Base-by-base conservation (phyloP, 2,329 filamentous ascomycete genomes). In the Fusarium papillatum region DNA sequence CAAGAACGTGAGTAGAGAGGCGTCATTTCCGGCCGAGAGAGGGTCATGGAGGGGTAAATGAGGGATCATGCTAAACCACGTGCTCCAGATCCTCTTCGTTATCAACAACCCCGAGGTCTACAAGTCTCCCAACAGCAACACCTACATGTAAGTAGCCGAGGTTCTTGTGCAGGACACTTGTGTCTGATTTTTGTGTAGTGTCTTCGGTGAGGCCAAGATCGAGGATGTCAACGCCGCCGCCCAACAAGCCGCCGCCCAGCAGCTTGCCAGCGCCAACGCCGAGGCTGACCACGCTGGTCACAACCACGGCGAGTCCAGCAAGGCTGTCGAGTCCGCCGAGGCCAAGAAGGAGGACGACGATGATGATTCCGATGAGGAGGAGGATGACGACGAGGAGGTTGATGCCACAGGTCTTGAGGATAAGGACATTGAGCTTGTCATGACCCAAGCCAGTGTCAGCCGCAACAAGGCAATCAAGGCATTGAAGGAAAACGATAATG, bases 61-160 rank as follows among this genome's bases (percentile, higher is more conserved):
- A 68, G 65, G 74, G 57, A 64, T 53, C 55, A 71, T 77, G 69
- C 79, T 81, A 76, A 81, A 68, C 64, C 53, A 69, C 34, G 64
- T 75, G 66, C 63, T 69, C 79, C 82, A 98, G 96, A 98, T 99
- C 83, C 95, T 99, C 83, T 99, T 99, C 88, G 97, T 99, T 84
- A 98, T 99, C 90, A 98, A 98, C 93, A 95, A 96, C 89, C 97
- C 97, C 82, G 97, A 99, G 88, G 97, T 99, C 86, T 99, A 98
- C 94, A 98, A 98, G 90, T 98, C 96, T 72, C 96, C 97, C 81
- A 95, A 95, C 88, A 98, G 95, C 94, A 98, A 98, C 93, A 98
- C 96, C 86, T 99, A 96, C 92, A 99, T 99, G 96, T 98, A 88
- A 92, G 95, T 86, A 48, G 48, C 36, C 16, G n/a, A 46, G 34